Conservation (phyloP, 2,329 filamentous ascomycete species). For the Alternaria triticina region DNA sequence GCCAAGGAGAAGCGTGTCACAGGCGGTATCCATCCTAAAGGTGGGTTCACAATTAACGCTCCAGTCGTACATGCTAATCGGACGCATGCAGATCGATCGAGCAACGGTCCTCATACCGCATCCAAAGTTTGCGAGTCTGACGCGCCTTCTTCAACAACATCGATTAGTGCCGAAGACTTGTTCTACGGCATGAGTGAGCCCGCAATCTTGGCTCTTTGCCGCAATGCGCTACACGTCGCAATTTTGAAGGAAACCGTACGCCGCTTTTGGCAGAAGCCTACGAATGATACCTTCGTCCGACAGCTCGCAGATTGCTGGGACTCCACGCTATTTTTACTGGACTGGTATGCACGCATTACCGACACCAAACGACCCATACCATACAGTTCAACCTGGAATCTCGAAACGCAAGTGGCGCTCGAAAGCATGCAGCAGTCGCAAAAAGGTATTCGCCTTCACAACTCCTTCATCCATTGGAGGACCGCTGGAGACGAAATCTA, state of each 20-base stretch:
- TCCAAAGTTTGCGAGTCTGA: constrained; percentile 34
- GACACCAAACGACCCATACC: constrained; percentile 59
- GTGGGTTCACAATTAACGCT: constrained; percentile 15
- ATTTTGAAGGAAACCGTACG: constrained; percentile 54
- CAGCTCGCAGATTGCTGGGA: constrained; percentile 60
- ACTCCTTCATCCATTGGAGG: constrained; percentile 65
- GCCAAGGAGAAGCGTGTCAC: constrained; percentile 18
- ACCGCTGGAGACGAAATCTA: constrained; percentile 62
- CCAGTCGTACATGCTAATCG: constrained; percentile 1
- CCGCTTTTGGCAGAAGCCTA: constrained; percentile 52
- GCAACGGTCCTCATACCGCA: constrained; percentile 31
- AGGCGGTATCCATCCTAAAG: neutral
- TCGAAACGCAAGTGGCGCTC: constrained; percentile 62
- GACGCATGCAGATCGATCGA: constrained; percentile 21
- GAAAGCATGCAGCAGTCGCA: constrained; percentile 61
- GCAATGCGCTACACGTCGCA: constrained; percentile 55
- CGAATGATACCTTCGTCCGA: constrained; percentile 55
- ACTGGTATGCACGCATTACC: constrained; percentile 60
- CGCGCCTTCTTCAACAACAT: constrained; percentile 38
- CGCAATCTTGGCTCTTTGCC: constrained; percentile 56
- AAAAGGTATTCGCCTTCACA: constrained; percentile 62
- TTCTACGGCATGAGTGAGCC: constrained; percentile 57
- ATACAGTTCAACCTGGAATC: constrained; percentile 64
- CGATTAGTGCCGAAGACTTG: constrained; percentile 40
- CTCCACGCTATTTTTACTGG: constrained; percentile 60